Conservation (phyloP, 169 alveolate species). For the Plasmodium gallinaceum region DNA sequence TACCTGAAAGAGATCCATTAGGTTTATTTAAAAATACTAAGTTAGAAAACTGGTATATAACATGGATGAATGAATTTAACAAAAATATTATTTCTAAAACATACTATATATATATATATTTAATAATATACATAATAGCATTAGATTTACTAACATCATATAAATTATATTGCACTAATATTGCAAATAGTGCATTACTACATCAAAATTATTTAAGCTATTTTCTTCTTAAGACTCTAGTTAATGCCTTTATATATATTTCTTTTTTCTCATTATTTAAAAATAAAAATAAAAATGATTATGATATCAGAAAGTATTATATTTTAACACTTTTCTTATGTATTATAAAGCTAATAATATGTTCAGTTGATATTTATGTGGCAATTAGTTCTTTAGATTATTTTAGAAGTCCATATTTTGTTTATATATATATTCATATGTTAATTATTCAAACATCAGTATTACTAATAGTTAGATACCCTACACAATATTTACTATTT, state of each 20-base stretch:
- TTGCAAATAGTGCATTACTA: slow-evolving; percentile 5
- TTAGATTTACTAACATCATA: slow-evolving; percentile 61
- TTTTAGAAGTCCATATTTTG: slow-evolving; percentile 50
- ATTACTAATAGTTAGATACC: slow-evolving; percentile 66
- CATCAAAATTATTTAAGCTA: slow-evolving; percentile 18
- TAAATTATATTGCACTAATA: slow-evolving; percentile 32
- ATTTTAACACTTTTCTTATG: slow-evolving; percentile 72
- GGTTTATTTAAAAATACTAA: slow-evolving; percentile 79
- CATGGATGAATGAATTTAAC: slow-evolving; percentile 82
- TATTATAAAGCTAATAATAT: slow-evolving; percentile 30
- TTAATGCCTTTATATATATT: slow-evolving; percentile 23
- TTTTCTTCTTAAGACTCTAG: slow-evolving; percentile 11
- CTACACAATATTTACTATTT: slow-evolving; percentile 63
- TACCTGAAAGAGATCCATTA: slow-evolving; percentile 79
- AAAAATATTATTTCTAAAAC: slow-evolving; percentile 57
- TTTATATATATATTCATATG: slow-evolving; percentile 66
- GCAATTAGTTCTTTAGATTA: slow-evolving; percentile 54
- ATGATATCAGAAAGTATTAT: slow-evolving; percentile 72
- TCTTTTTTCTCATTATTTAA: slow-evolving; percentile 29
- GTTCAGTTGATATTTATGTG: slow-evolving; percentile 39
- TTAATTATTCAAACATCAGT: slow-evolving; percentile 55
- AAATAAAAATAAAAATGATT: slow-evolving; percentile 18
- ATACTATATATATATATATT: slow-evolving; percentile 31
- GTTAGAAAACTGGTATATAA: slow-evolving; percentile 80
- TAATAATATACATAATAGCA: slow-evolving; percentile 36